These are phyloP conservation scores for Acephala macrosclerotiorum DNA, from an alignment of 2,329 filamentous ascomycete species.

Conservation along the genomic window DNA sequence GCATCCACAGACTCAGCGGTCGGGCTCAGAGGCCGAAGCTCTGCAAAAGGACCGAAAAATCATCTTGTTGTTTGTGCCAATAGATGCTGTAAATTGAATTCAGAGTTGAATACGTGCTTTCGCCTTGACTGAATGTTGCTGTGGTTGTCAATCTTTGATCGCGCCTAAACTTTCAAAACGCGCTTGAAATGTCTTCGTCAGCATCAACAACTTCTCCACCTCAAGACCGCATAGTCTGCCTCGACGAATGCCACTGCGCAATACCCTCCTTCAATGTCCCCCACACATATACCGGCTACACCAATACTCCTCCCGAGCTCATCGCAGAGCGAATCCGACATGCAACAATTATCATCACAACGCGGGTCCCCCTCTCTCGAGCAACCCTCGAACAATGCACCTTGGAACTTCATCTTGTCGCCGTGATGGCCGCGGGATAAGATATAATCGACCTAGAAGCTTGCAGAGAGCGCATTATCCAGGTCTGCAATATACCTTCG, in stretches of 20 bases:
- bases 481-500: constrained; percentile 47
- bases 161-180: neutral
- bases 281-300: constrained; percentile 32
- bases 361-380: constrained; percentile 42
- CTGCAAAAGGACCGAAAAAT: neutral
- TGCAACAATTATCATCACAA: constrained; percentile 48
- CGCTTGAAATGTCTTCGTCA: neutral
- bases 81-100: neutral
- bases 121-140: neutral
- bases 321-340: constrained; percentile 40
- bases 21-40: neutral
- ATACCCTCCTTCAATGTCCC: constrained; percentile 25
- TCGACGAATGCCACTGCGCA: constrained; percentile 30
- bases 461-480: constrained; percentile 44
- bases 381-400: constrained; percentile 37
- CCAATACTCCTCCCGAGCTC: constrained; percentile 26
- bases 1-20: neutral
- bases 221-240: constrained; percentile 28
- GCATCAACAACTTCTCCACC: neutral
- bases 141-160: neutral
- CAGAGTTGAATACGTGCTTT: neutral
- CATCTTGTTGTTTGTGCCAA: neutral
- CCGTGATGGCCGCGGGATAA: constrained; percentile 47
- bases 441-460: constrained; percentile 47
- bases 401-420: constrained; percentile 45